Evolutionary conservation across 306 rosid genomes (phyloP).

Genomic region (Malus domestica): DNA sequence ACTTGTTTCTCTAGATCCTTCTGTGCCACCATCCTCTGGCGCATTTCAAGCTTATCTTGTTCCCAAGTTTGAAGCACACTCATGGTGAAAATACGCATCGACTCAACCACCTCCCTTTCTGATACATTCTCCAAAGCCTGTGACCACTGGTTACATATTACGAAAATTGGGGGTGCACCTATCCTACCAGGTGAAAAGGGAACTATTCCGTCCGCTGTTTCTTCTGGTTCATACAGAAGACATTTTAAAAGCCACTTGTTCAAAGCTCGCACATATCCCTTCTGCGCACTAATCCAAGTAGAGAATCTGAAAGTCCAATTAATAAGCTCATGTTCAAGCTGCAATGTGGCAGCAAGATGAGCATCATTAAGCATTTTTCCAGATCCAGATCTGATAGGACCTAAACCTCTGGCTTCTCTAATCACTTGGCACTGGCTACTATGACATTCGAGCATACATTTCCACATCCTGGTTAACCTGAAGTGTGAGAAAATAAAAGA

Average conservation of each 20-base stretch:
- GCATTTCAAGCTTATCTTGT: constrained; percentile 68
- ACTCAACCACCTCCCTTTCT: constrained; percentile 80
- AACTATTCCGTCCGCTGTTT: constrained; percentile 77
- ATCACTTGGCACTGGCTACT: constrained; percentile 67
- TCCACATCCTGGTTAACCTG: constrained; percentile 95
- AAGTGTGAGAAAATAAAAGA: constrained; percentile 13
- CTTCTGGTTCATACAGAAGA: constrained; percentile 75
- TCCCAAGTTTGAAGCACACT: constrained; percentile 85
- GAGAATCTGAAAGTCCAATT: constrained; percentile 82
- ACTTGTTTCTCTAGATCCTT: constrained; percentile 78
- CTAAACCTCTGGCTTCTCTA: constrained; percentile 82
- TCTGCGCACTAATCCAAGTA: constrained; percentile 84
- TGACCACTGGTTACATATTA: constrained; percentile 93
- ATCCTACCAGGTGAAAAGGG: constrained; percentile 93
- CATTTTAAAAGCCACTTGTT: constrained; percentile 89
- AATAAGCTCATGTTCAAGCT: constrained; percentile 75
- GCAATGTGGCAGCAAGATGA: constrained; percentile 62
- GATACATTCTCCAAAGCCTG: constrained; percentile 85
- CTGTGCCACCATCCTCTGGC: constrained; percentile 52
- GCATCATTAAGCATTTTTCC: constrained; percentile 60
- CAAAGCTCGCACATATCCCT: constrained; percentile 78
- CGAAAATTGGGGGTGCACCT: constrained; percentile 88
- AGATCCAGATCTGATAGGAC: constrained; percentile 69
- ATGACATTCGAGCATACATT: constrained; percentile 92
- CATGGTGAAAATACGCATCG: constrained; percentile 69